Evolutionary conservation across 176 grass and related monocot genomes (phyloP), one percentile per base, ranked within the genome.

Genomic region (Oryza punctata): DNA sequence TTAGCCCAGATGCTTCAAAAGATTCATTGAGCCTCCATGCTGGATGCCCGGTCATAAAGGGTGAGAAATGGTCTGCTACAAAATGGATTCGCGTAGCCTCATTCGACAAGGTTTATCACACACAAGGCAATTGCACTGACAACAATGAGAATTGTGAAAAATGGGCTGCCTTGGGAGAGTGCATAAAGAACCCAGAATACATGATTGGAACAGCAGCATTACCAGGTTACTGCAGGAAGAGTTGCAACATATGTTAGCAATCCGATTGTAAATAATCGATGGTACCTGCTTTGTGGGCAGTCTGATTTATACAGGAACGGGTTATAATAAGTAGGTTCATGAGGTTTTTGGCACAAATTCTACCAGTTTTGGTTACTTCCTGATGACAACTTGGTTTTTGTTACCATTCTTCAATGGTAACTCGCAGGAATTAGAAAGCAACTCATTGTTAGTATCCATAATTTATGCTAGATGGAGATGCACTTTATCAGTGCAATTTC

Each of bases 11-110:
- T 81, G 77, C 87, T 26, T 78, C 87, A 40, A 85, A 88, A 6
- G 96, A 99, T 44, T 23, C 89, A 59, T 64, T 29, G 73, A 96
- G 93, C 78, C 93, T 99, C 23, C 96, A 99, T n/a, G 91, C 87
- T 30, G 93, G 93, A 28, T 99, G 96, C 32, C 70, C 87, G 1
- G 87, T 98, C 26, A 80, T 94, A 81, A 90, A 96, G 43, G 93
- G 96, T 3, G 96, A 98, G 87, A 96, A 96, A 76, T 98, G 93
- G 96, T 90, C 83, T 0, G 96, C 96, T 33, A 98, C 93, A 7
- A 98, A 98, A 67, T 98, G 96, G 96, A 92, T 98, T 33, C 93
- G 78, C 0, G 91, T 94, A 19, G 91, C 87, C 74, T 98, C 89
- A 0, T 98, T 94, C 16, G 91, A 96, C 88, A 96, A 95, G 82